Conservation (phyloP, 495 filamentous ascomycete species). For the Tuber brumale region DNA sequence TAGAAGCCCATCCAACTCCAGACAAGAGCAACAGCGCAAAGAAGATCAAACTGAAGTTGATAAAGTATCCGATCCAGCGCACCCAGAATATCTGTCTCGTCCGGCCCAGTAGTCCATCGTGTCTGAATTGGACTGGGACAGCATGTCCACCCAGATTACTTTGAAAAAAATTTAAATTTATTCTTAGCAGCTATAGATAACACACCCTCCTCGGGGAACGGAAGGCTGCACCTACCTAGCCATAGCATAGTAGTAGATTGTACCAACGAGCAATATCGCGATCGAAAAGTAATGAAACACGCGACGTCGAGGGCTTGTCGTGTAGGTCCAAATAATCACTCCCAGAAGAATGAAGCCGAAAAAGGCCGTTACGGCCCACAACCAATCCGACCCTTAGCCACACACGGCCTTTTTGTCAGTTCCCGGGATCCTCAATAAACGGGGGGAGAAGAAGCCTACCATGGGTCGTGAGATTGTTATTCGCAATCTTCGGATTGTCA, state of each 20-base stretch:
- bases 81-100: conserved; percentile 65
- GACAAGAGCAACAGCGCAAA: conserved; percentile 58
- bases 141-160: conserved; percentile 61
- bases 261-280: conserved; percentile 54
- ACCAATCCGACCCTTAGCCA: conserved; percentile 45
- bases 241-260: conserved; percentile 64
- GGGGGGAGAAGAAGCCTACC: conserved; percentile 43
- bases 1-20: conserved; percentile 59
- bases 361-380: conserved; percentile 53
- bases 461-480: conserved; percentile 55
- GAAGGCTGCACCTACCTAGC: not conserved
- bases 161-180: conserved; percentile 43
- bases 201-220: not conserved
- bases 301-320: conserved; percentile 51
- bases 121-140: conserved; percentile 52
- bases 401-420: not conserved
- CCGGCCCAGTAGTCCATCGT: conserved; percentile 45
- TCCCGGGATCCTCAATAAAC: conserved; percentile 18
- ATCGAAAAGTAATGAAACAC: conserved; percentile 67
- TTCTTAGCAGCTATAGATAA: not conserved
- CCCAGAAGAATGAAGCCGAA: conserved; percentile 47
- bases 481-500: conserved; percentile 26
- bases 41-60: conserved; percentile 48
- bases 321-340: conserved; percentile 47
- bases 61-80: conserved; percentile 54